Percentiles rank a stretch among this genome's conserved stretches.
phyloP scores from a whole-genome alignment of 257 asterid genomes.

The Henckelia pumila region DNA sequence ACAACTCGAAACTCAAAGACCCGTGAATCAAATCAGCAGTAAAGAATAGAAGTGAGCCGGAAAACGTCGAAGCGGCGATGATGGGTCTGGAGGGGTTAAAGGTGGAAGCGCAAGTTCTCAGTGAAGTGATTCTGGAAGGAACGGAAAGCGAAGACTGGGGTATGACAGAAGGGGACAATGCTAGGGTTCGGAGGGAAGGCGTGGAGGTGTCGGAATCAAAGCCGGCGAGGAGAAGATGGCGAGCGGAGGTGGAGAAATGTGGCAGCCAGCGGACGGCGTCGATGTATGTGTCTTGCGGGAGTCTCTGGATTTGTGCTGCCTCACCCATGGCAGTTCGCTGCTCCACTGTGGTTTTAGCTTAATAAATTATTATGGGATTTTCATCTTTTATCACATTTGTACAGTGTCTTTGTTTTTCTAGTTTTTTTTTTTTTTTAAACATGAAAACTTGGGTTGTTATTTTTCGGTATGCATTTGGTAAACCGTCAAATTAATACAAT shows the following conservation, averaged over 20 bases:
- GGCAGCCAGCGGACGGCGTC: slow-evolving; percentile 90
- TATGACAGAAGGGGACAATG: slow-evolving; percentile 36
- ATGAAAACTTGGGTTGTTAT: too few relatives aligned
- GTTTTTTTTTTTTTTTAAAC: too few relatives aligned
- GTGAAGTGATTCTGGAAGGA: slow-evolving; percentile 58
- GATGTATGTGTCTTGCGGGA: slow-evolving; percentile 60
- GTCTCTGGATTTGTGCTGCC: too few relatives aligned
- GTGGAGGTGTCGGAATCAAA: slow-evolving; percentile 56
- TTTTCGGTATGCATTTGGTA: too few relatives aligned
- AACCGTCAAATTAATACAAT: too few relatives aligned
- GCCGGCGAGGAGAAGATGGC: slow-evolving; percentile 67
- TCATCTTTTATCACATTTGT: too few relatives aligned
- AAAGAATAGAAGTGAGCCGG: slow-evolving; percentile 50
- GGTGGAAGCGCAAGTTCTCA: slow-evolving; percentile 44
- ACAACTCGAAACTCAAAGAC: slow-evolving; percentile 40
- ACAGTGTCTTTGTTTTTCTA: too few relatives aligned
- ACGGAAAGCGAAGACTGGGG: slow-evolving; percentile 44
- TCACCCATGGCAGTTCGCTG: too few relatives aligned
- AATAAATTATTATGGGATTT: too few relatives aligned
- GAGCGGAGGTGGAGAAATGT: slow-evolving; percentile 65
- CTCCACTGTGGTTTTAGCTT: too few relatives aligned
- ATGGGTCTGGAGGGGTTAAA: slow-evolving; percentile 46
- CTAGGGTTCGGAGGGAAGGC: slow-evolving; percentile 54
- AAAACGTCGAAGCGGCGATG: slow-evolving; percentile 59
- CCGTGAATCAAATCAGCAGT: slow-evolving; percentile 53